Base-by-base conservation (phyloP, 2,329 filamentous ascomycete species). In the Aspergillus calidoustus region DNA sequence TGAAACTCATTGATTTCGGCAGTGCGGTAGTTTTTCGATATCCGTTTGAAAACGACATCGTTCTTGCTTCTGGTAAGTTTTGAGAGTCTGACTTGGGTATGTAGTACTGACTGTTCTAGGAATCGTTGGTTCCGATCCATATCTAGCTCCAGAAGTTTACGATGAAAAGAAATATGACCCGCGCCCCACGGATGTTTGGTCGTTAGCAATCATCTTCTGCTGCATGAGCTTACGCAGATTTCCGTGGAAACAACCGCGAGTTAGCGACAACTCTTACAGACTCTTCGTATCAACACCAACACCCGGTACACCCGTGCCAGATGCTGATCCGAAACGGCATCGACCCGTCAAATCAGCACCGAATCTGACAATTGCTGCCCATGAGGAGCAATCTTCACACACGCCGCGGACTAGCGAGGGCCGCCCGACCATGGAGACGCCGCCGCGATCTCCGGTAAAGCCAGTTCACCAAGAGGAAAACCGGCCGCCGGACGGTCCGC, bases 1-100 rank as follows among this genome's bases (percentile, higher is more conserved):
- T 99, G 93, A 99, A 99, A 79, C 91, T 99, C 66, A 99, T 99
- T 72, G 95, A 99, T 77, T 99, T 99, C 78, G 95, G 95, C 28
- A 98, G 93, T 79, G 94, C 95, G 0, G 93, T 95, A 68, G 94
- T 99, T 46, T 99, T 97, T 81, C 89, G 91, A 71, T 99, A 99
- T 82, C 95, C 95, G 0, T 98, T 99, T 72, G 95, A 99, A 79
- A 93, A 89, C 67, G 92, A 92, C 56, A 87, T 93, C 61, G 91
- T 95, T 15, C 82, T 89, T 49, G 91, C 93, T 43, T 89, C 87
- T 75, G 93, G 92, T 95, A 80, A 79, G 89, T 78, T 38, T 31
- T n/a, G 41, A 41, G 3, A 49, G 38, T 54, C 28, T 23, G 28
- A 28, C 15, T 41, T 15, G 11, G 15, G 34, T 41, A 23, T 44